These are phyloP conservation scores for Nakataea oryzae DNA, from an alignment of 2,329 filamentous ascomycete genomes.

Conservation along the genomic window DNA sequence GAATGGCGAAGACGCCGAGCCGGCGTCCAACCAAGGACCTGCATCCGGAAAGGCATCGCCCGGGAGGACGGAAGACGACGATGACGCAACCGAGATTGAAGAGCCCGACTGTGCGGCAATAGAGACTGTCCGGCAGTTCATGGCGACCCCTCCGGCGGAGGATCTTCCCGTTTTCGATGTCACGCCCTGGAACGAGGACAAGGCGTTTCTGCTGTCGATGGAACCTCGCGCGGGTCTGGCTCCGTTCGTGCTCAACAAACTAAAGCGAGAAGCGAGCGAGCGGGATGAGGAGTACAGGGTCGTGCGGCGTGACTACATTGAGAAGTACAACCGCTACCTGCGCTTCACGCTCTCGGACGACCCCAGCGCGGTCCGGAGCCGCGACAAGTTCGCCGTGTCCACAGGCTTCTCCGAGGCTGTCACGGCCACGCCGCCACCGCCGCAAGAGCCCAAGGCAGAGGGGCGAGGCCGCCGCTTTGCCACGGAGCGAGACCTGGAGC, in stretches of 20 bases:
- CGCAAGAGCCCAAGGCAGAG: constrained; percentile 47
- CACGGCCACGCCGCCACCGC: constrained; percentile 21
- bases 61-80: constrained; percentile 37
- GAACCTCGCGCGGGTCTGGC: constrained; percentile 28
- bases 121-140: constrained; percentile 37
- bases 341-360: constrained; percentile 46
- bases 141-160: constrained; percentile 43
- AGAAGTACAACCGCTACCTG: constrained; percentile 40
- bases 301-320: constrained; percentile 29
- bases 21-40: not conserved
- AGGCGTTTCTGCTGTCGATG: constrained; percentile 30
- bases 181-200: constrained; percentile 37
- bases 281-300: constrained; percentile 26
- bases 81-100: constrained; percentile 44
- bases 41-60: constrained; percentile 28
- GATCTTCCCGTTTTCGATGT: constrained; percentile 37
- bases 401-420: constrained; percentile 23
- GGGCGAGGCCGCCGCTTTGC: constrained; percentile 49
- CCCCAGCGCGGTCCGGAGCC: constrained; percentile 41
- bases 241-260: constrained; percentile 32
- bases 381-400: constrained; percentile 38
- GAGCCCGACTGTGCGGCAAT: constrained; percentile 39
- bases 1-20: constrained; percentile 7
- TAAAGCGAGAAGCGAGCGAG: constrained; percentile 29
- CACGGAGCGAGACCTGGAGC: constrained; percentile 64